Conservation (phyloP, 352 stramenopile genomes). For the Globisporangium uncinulatum region DNA sequence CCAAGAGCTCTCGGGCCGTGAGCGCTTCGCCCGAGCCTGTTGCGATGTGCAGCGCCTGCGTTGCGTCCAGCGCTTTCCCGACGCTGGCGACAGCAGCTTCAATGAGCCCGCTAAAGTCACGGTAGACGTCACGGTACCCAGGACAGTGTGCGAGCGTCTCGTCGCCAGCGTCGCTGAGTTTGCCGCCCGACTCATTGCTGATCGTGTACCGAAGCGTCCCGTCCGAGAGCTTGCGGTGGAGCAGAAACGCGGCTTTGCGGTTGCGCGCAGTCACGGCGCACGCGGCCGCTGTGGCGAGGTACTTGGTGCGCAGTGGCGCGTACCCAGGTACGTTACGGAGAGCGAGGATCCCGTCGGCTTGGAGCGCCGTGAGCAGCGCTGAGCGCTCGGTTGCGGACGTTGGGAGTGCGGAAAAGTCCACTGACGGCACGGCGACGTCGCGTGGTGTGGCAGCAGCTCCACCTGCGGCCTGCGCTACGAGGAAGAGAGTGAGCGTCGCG, state of each 20-base stretch:
- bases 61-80: constrained; percentile 50
- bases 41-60: constrained; percentile 38
- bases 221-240: constrained; percentile 59
- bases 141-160: constrained; percentile 47
- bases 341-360: constrained; percentile 66
- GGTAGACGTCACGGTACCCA: constrained; percentile 45
- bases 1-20: constrained; percentile 47
- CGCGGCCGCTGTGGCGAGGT: constrained; percentile 44
- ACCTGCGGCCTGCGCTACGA: background rate
- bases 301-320: constrained; percentile 36
- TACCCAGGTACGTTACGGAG: constrained; percentile 71
- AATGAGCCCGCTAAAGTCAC: constrained; percentile 48
- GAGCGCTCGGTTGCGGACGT: constrained; percentile 12
- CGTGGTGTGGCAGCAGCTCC: constrained; percentile 11
- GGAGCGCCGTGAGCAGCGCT: constrained; percentile 42
- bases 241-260: constrained; percentile 55
- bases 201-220: constrained; percentile 72
- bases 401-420: constrained; percentile 52
- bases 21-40: constrained; percentile 29
- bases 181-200: constrained; percentile 51
- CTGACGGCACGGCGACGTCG: constrained; percentile 42
- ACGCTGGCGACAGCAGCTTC: constrained; percentile 53
- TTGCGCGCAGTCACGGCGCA: constrained; percentile 48
- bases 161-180: constrained; percentile 27
- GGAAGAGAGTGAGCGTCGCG: background rate